Evolutionary conservation across 2,329 filamentous ascomycete species (phyloP).

Genomic region (Arthroderma uncinatum): DNA sequence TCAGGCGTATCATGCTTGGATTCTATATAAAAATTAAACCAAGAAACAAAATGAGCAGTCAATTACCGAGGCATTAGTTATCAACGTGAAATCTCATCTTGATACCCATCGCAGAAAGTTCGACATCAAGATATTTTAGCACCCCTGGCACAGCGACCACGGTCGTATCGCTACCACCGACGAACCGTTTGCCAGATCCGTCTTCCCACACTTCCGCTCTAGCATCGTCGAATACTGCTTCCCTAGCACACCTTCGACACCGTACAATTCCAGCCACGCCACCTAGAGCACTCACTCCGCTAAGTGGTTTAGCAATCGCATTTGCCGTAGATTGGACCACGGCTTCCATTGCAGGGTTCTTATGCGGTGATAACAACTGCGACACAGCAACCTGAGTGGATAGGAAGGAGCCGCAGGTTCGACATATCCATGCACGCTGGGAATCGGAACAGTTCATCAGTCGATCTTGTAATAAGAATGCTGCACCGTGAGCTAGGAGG

Average conservation of each 20-base stretch:
- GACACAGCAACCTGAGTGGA: conserved; percentile 54
- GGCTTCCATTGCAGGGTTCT: conserved; percentile 16
- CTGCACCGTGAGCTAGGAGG: conserved; percentile 85
- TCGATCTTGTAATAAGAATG: conserved; percentile 87
- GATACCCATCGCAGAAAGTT: conserved; percentile 92
- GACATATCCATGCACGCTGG: conserved; percentile 78
- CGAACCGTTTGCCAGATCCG: conserved; percentile 68
- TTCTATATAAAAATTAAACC: too few relatives aligned
- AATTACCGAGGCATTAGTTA: too few relatives aligned
- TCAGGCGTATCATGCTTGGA: too few relatives aligned
- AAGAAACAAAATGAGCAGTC: too few relatives aligned
- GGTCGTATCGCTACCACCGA: conserved; percentile 82
- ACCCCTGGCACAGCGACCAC: conserved; percentile 88
- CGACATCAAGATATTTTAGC: conserved; percentile 84
- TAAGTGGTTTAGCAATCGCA: conserved; percentile 42
- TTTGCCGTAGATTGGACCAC: conserved; percentile 11
- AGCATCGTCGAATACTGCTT: conserved; percentile 49
- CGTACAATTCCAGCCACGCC: conserved; percentile 53
- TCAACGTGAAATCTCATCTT: conserved; percentile 82
- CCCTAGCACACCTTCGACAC: conserved; percentile 66
- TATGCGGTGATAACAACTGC: conserved; percentile 14
- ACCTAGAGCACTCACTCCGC: conserved; percentile 49
- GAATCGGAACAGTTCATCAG: conserved; percentile 97
- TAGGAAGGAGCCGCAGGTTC: conserved; percentile 78
- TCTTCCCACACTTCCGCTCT: conserved; percentile 80